These are phyloP conservation scores for Aspergillus melleus DNA, from an alignment of 2,329 filamentous ascomycete genomes.

Conservation along the genomic window DNA sequence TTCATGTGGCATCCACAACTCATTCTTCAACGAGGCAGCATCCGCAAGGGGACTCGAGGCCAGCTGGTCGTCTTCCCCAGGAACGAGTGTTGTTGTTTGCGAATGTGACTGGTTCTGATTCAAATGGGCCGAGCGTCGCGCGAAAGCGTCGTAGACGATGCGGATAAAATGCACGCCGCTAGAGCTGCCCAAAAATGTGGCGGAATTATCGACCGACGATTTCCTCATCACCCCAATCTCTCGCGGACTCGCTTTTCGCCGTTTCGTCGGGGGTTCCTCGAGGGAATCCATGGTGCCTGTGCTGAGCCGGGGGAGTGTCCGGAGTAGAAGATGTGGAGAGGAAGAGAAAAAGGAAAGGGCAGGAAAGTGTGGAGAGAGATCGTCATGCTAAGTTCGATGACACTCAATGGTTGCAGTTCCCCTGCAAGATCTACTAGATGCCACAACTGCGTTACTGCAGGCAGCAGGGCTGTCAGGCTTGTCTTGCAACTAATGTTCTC, in stretches of 20 bases:
- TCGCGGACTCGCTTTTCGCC: conserved; percentile 32
- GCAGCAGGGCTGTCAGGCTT: not conserved
- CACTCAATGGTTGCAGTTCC: not conserved
- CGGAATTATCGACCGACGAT: conserved; percentile 46
- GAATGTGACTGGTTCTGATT: conserved; percentile 28
- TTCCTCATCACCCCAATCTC: conserved; percentile 56
- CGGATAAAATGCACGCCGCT: conserved; percentile 62
- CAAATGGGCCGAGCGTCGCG: conserved; percentile 34
- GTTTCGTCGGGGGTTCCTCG: conserved; percentile 24
- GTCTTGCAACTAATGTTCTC: not conserved
- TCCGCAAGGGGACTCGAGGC: conserved; percentile 11
- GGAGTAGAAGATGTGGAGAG: not conserved
- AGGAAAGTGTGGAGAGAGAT: not conserved
- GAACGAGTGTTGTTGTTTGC: conserved; percentile 46
- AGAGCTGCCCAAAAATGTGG: conserved; percentile 58
- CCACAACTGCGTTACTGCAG: not conserved
- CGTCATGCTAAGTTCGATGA: not conserved
- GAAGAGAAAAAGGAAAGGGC: not conserved
- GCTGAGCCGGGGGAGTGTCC: not conserved
- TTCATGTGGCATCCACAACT: conserved; percentile 34
- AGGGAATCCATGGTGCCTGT: conserved; percentile 6
- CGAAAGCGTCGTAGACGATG: conserved; percentile 54
- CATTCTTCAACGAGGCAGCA: not conserved
- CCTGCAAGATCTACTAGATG: not conserved
- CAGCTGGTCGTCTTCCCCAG: conserved; percentile 57